A percentile compares a stretch with the other conserved stretches of the same genome.
Conservation (phyloP, 108 stramenopile species). For the Epipyxis sp. region DNA sequence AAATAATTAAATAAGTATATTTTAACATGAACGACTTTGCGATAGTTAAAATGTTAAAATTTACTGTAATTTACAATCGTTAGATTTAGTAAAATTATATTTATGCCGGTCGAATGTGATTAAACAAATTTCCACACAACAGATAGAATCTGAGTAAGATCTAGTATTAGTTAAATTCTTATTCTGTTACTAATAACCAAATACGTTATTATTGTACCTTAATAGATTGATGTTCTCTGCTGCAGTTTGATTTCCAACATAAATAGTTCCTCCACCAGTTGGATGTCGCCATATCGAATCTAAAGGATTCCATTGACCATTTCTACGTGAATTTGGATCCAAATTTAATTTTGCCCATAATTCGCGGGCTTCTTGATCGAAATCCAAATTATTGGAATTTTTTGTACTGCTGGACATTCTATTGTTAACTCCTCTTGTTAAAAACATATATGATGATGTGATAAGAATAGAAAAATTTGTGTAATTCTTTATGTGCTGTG, state of each 20-base stretch:
- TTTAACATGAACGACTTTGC: background rate
- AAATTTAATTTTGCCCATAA: conserved; percentile 32
- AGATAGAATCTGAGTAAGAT: no score
- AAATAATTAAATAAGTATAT: background rate
- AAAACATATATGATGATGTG: no score
- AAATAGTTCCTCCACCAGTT: conserved; percentile 30
- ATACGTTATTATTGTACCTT: no score
- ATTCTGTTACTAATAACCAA: no score
- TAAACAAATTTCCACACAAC: no score
- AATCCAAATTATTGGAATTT: conserved; percentile 36
- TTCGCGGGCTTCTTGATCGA: conserved; percentile 29
- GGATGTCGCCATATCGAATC: conserved; percentile 39
- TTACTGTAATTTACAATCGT: background rate
- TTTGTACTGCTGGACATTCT: background rate
- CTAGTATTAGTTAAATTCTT: no score
- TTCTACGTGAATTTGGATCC: background rate
- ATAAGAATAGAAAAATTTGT: no score
- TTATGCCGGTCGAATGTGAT: no score
- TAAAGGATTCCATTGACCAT: conserved; percentile 30
- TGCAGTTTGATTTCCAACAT: conserved; percentile 43
- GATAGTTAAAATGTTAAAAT: background rate
- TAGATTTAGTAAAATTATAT: no score
- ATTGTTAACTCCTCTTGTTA: no score
- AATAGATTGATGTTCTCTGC: conserved; percentile 3
- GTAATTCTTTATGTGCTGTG: no score